These are phyloP conservation scores for Volvox africanus DNA, from an alignment of 139 green algal genomes.

Conservation along the genomic window DNA sequence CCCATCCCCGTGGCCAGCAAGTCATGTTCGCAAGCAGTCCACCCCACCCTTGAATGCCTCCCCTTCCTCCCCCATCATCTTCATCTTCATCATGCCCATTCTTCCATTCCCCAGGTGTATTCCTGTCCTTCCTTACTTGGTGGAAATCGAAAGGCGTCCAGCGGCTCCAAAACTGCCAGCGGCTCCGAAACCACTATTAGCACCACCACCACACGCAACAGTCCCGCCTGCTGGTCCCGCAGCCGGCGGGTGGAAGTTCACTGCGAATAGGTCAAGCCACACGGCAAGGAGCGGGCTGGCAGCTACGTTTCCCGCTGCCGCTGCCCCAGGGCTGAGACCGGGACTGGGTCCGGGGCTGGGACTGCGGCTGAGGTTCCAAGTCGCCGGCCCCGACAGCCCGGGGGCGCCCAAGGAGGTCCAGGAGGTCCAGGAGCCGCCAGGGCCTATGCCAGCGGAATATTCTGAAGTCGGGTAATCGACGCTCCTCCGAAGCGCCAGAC, in stretches of 20 bases:
- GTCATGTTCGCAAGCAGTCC: too few species aligned
- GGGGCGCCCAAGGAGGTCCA: too few species aligned
- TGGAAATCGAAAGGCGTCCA: not conserved
- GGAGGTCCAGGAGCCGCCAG: too few species aligned
- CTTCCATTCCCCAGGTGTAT: too few species aligned
- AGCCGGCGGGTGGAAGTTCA: constrained; percentile 1
- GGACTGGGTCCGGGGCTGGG: not conserved
- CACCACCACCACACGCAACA: not conserved
- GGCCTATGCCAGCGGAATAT: not conserved
- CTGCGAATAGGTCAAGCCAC: constrained; percentile 16
- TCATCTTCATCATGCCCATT: too few species aligned
- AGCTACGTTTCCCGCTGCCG: not conserved
- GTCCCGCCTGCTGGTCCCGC: not conserved
- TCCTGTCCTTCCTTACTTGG: too few species aligned
- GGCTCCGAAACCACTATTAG: too few species aligned
- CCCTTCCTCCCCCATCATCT: too few species aligned
- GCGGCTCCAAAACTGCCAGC: not conserved
- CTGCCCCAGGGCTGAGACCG: not conserved
- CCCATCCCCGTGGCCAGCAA: too few species aligned
- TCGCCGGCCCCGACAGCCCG: not conserved
- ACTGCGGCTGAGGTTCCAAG: not conserved
- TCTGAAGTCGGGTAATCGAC: not conserved
- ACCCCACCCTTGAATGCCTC: too few species aligned
- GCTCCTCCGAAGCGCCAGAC: not conserved
- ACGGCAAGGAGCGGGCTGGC: not conserved